phyloP scores from a whole-genome alignment of 1,284 basidiomycete species.

The Erythrobasidium hasegawianum region DNA sequence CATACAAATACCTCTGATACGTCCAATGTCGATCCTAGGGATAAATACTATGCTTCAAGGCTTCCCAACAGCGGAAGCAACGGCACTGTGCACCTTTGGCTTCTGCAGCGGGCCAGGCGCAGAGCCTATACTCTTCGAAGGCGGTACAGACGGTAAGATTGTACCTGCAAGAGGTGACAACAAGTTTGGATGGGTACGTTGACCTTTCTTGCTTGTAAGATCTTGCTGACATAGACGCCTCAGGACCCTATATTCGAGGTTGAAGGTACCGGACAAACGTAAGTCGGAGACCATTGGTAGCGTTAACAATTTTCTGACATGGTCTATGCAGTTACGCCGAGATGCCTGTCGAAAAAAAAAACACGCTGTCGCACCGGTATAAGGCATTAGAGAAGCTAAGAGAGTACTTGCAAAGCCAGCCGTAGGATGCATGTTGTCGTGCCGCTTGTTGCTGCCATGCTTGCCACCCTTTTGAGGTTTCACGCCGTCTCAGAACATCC shows the following conservation, averaged over 20 bases:
- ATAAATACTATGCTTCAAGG: conserved; percentile 81
- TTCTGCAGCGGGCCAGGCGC: conserved; percentile 75
- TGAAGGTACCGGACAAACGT: conserved; percentile 71
- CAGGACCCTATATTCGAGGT: conserved; percentile 89
- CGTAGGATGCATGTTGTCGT: neutral
- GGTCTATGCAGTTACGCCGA: conserved; percentile 73
- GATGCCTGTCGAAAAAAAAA: conserved; percentile 81
- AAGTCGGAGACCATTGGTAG: conserved; percentile 43
- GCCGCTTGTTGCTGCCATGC: neutral
- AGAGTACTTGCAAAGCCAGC: conserved; percentile 56
- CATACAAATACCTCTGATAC: too few species aligned
- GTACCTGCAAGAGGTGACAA: conserved; percentile 75
- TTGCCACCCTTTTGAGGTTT: too few species aligned
- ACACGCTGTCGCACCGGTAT: conserved; percentile 82
- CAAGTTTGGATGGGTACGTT: conserved; percentile 37
- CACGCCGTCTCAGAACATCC: too few species aligned
- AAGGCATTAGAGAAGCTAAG: conserved; percentile 79
- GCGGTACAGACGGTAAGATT: conserved; percentile 78
- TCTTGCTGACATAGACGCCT: neutral
- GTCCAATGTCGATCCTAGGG: conserved; percentile 57
- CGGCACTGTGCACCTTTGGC: conserved; percentile 92
- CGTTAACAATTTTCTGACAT: conserved; percentile 4
- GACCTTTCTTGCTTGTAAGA: neutral
- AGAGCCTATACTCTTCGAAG: conserved; percentile 85
- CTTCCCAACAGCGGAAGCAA: conserved; percentile 74